Base-by-base conservation (phyloP, 2,329 filamentous ascomycete species). In the Xenoacremonium recifei region DNA sequence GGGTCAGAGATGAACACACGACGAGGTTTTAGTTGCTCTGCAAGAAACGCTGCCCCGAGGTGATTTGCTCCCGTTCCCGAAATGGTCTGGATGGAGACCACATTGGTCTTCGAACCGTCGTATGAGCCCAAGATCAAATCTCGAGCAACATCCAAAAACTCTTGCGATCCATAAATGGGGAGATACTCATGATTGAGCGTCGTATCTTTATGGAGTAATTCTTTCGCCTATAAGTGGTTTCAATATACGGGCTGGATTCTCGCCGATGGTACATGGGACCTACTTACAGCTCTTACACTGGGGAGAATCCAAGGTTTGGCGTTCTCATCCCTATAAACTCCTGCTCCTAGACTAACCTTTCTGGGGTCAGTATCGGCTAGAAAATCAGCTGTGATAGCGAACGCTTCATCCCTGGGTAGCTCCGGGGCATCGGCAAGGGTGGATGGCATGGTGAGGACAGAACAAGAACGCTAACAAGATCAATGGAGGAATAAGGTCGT, bases 251-350 rank as follows among this genome's bases (percentile, higher is more conserved):
- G 5, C 11, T 3, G 5, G 9, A 11, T 32, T 4, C 15, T 17
- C n/a, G n/a, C n/a, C n/a, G n/a, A 13, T 5, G 11, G 9, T 15
- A 5, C 5, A 25, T 23, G 17, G 16, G 13, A 13, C 30, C 13
- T 34, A 38, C 20, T 36, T 68, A 92, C 90, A 84, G 91, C 90
- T 72, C 86, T 90, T 44, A 95, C 89, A 3, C 95, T 88, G 7
- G 90, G 89, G 47, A 96, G 69, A 42, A 96, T 80, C 90, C 90
- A 96, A 2, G 91, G 90, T 71, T 95, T 95, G 44, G 88, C 88
- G 61, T 88, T 83, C 69, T 96, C 76, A 62, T 95, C 91, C 61
- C 90, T 77, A 70, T 96, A 96, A 37, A 90, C 89, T 54, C 91
- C 91, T 6, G 58, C 51, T 5, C 63, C 60, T 16, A 72, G 51